phyloP scores from a whole-genome alignment of 2,329 filamentous ascomycete species.

The Botrytis aclada region DNA sequence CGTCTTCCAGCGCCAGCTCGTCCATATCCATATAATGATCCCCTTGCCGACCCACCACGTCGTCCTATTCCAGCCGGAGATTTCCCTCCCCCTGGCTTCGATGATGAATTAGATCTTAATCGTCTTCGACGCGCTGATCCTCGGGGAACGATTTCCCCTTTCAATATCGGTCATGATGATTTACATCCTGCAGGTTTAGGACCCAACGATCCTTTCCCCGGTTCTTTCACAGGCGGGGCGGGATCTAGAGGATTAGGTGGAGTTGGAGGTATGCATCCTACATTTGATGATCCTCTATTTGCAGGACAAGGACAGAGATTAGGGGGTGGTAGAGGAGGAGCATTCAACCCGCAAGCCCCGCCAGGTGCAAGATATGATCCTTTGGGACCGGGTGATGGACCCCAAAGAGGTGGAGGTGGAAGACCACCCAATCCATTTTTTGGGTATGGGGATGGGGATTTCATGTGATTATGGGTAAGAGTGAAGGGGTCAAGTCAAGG shows the following conservation, averaged over 20 bases:
- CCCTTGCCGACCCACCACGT: constrained; percentile 58
- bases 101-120: constrained; percentile 86
- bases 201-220: constrained; percentile 76
- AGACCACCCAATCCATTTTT: constrained; percentile 56
- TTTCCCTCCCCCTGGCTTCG: constrained; percentile 84
- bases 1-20: constrained; percentile 57
- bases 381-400: constrained; percentile 64
- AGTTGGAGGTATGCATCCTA: constrained; percentile 82
- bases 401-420: constrained; percentile 46
- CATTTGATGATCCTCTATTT: constrained; percentile 88
- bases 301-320: constrained; percentile 43
- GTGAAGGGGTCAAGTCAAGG: background rate
- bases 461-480: constrained; percentile 44
- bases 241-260: constrained; percentile 54
- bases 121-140: constrained; percentile 52
- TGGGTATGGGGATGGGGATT: constrained; percentile 55
- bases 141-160: constrained; percentile 48
- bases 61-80: constrained; percentile 66
- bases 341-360: constrained; percentile 66
- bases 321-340: constrained; percentile 45
- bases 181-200: constrained; percentile 83
- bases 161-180: constrained; percentile 79
- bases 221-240: constrained; percentile 59
- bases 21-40: constrained; percentile 66
- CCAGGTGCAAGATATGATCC: constrained; percentile 93